Evolutionary conservation across 2,329 filamentous ascomycete genomes (phyloP).

Genomic region (Pseudofabraea citricarpa): DNA sequence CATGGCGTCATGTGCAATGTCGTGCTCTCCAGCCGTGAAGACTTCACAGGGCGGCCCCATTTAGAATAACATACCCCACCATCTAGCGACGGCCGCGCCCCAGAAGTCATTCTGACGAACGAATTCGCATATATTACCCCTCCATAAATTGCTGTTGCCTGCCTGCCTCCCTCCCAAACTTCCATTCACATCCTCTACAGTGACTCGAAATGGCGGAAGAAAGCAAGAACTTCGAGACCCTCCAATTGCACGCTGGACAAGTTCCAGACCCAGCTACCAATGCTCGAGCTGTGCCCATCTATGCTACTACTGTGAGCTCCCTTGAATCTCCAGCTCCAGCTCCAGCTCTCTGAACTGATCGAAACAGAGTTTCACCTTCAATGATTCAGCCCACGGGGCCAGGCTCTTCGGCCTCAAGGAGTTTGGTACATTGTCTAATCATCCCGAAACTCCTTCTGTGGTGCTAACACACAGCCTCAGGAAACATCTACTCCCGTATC

Average conservation of each 20-base stretch:
- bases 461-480: not conserved
- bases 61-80: too few relatives aligned
- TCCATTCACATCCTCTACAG: constrained; percentile 5
- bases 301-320: constrained; percentile 75
- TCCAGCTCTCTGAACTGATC: too few relatives aligned
- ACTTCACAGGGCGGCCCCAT: too few relatives aligned
- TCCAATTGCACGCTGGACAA: constrained; percentile 82
- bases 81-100: too few relatives aligned
- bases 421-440: constrained; percentile 48
- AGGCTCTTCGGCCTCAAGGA: constrained; percentile 96
- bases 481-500: constrained; percentile 92
- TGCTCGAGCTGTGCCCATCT: constrained; percentile 89
- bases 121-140: too few relatives aligned
- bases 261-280: constrained; percentile 77
- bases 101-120: too few relatives aligned
- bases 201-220: constrained; percentile 23
- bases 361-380: constrained; percentile 77
- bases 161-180: too few relatives aligned
- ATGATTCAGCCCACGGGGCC: constrained; percentile 93
- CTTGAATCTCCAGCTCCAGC: too few relatives aligned
- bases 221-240: constrained; percentile 70
- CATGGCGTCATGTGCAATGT: too few relatives aligned
- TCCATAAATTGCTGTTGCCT: too few relatives aligned
- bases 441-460: not conserved
- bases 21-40: too few relatives aligned